Conservation (phyloP, 1,139 yeast species). For the Petasospora rhodanensis region DNA sequence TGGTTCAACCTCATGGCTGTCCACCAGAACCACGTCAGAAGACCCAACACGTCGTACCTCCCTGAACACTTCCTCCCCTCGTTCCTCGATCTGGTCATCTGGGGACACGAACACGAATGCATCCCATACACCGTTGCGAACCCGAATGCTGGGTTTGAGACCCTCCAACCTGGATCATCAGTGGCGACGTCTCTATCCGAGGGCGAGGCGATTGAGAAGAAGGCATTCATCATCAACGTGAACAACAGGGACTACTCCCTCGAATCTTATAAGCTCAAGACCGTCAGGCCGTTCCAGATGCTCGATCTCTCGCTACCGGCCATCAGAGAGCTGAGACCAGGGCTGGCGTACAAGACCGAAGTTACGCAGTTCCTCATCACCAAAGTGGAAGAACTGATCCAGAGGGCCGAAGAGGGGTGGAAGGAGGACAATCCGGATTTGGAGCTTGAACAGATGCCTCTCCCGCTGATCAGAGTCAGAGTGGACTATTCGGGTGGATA, state of each 20-base stretch:
- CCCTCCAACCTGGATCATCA: slow-evolving; percentile 91
- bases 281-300: slow-evolving; percentile 83
- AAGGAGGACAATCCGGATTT: slow-evolving; percentile 34
- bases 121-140: slow-evolving; percentile 66
- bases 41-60: slow-evolving; percentile 73
- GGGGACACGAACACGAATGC: slow-evolving; percentile 99
- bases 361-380: slow-evolving; percentile 56
- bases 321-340: slow-evolving; percentile 55
- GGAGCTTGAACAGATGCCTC: slow-evolving; percentile 36
- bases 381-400: slow-evolving; percentile 65
- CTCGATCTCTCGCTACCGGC: slow-evolving; percentile 53
- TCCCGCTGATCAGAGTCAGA: slow-evolving; percentile 76
- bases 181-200: slow-evolving; percentile 88
- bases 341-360: slow-evolving; percentile 57
- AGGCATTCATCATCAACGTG: slow-evolving; percentile 66
- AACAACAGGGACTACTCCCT: slow-evolving; percentile 55
- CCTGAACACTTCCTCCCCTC: slow-evolving; percentile 83
- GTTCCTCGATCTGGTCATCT: slow-evolving; percentile 74
- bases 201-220: slow-evolving; percentile 75
- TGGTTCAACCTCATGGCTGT: slow-evolving; percentile 88
- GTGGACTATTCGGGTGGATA: slow-evolving; percentile 90
- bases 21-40: slow-evolving; percentile 88
- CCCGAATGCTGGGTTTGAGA: slow-evolving; percentile 65
- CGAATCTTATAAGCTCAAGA: slow-evolving; percentile 60
- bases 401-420: slow-evolving; percentile 52